Percentiles rank a stretch among this genome's conserved stretches.
phyloP scores from a whole-genome alignment of 768 basidiomycete genomes.

The Tricholomella constricta region DNA sequence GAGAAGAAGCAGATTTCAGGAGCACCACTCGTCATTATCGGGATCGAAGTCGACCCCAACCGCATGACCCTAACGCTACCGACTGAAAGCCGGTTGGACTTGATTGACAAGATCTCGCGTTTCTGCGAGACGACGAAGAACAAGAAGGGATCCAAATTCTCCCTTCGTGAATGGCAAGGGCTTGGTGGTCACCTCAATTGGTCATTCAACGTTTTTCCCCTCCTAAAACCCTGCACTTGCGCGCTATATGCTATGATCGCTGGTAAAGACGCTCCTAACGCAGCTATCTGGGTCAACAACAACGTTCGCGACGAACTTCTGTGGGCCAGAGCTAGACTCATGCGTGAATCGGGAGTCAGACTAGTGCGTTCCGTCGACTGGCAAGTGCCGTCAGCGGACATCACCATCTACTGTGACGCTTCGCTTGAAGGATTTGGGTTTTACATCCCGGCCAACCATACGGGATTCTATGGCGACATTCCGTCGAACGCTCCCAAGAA shows the following conservation, averaged over 20 bases:
- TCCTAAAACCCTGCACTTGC: not conserved
- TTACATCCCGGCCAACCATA: not conserved
- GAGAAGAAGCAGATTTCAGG: not conserved
- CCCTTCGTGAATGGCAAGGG: not conserved
- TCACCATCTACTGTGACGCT: not conserved
- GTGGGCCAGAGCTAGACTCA: not conserved
- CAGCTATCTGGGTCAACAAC: not conserved
- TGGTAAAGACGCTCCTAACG: not conserved
- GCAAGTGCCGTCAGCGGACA: not conserved
- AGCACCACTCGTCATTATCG: constrained; percentile 33
- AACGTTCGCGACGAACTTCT: not conserved
- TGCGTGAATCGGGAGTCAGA: not conserved
- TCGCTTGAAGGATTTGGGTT: not conserved
- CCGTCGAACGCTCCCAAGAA: not conserved
- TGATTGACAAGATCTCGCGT: too few relatives aligned
- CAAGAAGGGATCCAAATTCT: not conserved
- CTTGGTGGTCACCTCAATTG: constrained; percentile 3
- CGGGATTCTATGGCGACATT: not conserved
- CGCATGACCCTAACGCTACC: constrained; percentile 29
- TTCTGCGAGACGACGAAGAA: too few relatives aligned
- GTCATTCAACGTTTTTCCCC: too few relatives aligned
- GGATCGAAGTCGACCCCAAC: constrained; percentile 37
- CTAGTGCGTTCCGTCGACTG: not conserved
- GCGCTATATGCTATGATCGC: not conserved
- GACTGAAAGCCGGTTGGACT: not conserved